Evolutionary conservation across 306 rosid genomes (phyloP).

Genomic region (Cyamopsis tetragonoloba): DNA sequence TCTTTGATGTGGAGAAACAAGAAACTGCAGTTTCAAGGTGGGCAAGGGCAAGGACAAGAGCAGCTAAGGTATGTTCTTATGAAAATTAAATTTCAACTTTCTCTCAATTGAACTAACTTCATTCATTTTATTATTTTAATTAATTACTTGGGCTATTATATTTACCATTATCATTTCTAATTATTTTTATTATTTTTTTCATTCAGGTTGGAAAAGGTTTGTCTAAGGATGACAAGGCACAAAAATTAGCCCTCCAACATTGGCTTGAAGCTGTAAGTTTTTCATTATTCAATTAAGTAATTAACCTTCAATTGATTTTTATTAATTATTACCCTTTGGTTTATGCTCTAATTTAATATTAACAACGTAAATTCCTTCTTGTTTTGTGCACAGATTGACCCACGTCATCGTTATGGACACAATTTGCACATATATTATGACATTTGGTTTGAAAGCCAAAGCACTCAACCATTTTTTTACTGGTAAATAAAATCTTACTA

Average conservation of each 20-base stretch:
- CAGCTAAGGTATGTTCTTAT: slow-evolving; percentile 59
- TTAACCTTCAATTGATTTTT: neutral
- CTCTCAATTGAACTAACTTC: neutral
- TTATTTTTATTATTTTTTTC: too few species aligned
- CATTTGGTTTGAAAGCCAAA: slow-evolving; percentile 79
- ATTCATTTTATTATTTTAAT: neutral
- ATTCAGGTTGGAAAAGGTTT: slow-evolving; percentile 90
- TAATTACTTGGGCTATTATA: neutral
- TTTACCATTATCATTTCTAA: neutral
- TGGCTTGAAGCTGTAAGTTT: slow-evolving; percentile 97
- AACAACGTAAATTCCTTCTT: neutral
- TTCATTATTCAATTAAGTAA: neutral
- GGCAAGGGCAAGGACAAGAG: slow-evolving; percentile 93
- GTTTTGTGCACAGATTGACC: slow-evolving; percentile 70
- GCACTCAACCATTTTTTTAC: slow-evolving; percentile 92
- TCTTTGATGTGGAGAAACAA: slow-evolving; percentile 61
- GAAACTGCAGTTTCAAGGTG: slow-evolving; percentile 81
- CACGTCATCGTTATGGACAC: slow-evolving; percentile 98
- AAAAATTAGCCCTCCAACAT: slow-evolving; percentile 86
- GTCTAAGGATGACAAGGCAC: slow-evolving; percentile 95
- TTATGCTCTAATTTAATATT: slow-evolving; percentile 3
- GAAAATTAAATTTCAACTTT: slow-evolving; percentile 15
- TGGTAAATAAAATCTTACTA: slow-evolving; percentile 48
- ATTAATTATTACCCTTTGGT: neutral
- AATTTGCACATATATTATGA: slow-evolving; percentile 88